Conservation (phyloP, 805 yeast species). For the Myxozyma neglecta region DNA sequence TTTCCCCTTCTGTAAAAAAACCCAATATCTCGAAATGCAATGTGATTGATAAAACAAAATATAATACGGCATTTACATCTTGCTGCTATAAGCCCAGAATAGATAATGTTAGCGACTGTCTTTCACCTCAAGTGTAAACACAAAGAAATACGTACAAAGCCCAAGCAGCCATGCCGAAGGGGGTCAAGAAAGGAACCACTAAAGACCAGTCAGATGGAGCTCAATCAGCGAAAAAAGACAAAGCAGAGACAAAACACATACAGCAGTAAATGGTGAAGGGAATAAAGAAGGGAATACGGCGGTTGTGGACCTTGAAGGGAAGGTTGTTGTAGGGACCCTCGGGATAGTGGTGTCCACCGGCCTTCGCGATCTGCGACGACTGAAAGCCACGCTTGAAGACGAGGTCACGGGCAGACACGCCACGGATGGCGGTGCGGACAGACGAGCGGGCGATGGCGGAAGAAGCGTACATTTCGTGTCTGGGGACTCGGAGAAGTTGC, state of each 20-base stretch:
- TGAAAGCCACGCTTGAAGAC: constrained; percentile 39
- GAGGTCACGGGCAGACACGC: constrained; percentile 13
- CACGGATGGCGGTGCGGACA: constrained; percentile 14
- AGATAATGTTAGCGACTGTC: background rate
- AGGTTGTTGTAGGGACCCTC: constrained; percentile 88
- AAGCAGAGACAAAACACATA: constrained; percentile 7
- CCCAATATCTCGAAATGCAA: background rate
- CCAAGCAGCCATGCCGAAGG: constrained; percentile 31
- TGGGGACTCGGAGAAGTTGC: background rate
- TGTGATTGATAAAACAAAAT: background rate
- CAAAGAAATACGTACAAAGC: constrained; percentile 25
- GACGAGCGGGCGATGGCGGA: constrained; percentile 22
- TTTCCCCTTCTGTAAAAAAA: background rate
- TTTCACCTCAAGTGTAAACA: background rate
- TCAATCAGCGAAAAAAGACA: background rate
- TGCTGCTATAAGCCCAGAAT: constrained; percentile 14
- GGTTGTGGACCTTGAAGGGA: constrained; percentile 92
- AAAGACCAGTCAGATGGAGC: background rate
- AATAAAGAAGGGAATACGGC: constrained; percentile 49
- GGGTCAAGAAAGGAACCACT: constrained; percentile 31
- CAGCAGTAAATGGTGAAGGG: constrained; percentile 27
- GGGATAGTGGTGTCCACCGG: constrained; percentile 52
- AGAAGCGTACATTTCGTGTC: constrained; percentile 15
- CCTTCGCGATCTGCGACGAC: constrained; percentile 42
- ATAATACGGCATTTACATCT: constrained; percentile 9